These are phyloP conservation scores for Phyllosticta capitalensis DNA, from an alignment of 2,329 filamentous ascomycete species.

Conservation along the genomic window DNA sequence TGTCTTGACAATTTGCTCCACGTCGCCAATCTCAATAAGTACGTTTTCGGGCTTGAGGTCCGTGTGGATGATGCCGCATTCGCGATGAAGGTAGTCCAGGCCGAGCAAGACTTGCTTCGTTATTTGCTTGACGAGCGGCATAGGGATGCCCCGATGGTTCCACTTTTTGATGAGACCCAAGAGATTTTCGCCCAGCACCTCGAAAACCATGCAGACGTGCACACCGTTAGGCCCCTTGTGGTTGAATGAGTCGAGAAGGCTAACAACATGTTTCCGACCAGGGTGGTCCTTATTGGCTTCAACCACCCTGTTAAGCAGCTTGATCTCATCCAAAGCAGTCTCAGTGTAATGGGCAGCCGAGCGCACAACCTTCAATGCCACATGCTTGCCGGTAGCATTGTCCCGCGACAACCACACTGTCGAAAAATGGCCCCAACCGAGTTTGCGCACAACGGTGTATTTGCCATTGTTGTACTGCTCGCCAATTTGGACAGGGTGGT, in stretches of 20 bases:
- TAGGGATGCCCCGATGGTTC: constrained; percentile 96
- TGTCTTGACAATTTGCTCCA: constrained; percentile 95
- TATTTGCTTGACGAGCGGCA: constrained; percentile 95
- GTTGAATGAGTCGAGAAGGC: constrained; percentile 91
- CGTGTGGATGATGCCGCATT: constrained; percentile 98
- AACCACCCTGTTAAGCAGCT: constrained; percentile 92
- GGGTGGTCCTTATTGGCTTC: constrained; percentile 91
- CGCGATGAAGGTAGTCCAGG: constrained; percentile 89
- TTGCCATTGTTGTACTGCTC: constrained; percentile 97
- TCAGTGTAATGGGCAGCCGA: constrained; percentile 98
- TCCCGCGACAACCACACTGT: constrained; percentile 83
- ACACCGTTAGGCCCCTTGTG: constrained; percentile 94
- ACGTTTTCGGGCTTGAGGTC: constrained; percentile 98
- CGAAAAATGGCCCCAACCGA: constrained; percentile 98
- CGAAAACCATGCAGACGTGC: constrained; percentile 99
- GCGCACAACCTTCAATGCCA: constrained; percentile 94
- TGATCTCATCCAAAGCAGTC: constrained; percentile 98
- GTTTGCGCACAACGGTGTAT: constrained; percentile 91
- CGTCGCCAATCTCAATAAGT: constrained; percentile 95
- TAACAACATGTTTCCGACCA: constrained; percentile 90
- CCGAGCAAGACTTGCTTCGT: constrained; percentile 95
- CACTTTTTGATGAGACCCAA: constrained; percentile 94
- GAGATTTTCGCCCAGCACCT: constrained; percentile 91
- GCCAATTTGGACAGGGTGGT: constrained; percentile 88
- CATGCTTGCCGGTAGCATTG: constrained; percentile 82